Conservation (phyloP, 495 filamentous ascomycete species). For the Endocarpon pusillum region DNA sequence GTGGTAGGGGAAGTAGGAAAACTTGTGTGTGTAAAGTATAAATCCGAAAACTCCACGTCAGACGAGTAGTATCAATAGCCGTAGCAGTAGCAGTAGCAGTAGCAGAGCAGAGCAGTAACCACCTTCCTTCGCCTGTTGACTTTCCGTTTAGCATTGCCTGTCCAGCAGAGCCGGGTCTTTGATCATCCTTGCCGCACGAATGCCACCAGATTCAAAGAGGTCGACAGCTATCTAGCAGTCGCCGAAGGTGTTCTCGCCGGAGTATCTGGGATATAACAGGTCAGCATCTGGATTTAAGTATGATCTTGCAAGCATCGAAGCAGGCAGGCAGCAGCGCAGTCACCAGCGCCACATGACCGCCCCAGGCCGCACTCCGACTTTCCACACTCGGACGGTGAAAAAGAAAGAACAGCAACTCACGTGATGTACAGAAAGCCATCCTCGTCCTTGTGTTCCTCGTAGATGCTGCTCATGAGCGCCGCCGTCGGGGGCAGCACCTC, state of each 20-base stretch:
- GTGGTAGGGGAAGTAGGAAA: too few relatives aligned
- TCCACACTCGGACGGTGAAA: conserved; percentile 12
- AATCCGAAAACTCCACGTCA: too few relatives aligned
- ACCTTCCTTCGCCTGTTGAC: too few relatives aligned
- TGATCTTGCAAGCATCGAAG: not conserved
- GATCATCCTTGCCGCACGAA: too few relatives aligned
- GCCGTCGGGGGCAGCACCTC: conserved; percentile 94
- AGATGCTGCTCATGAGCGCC: conserved; percentile 97
- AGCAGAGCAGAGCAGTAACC: too few relatives aligned
- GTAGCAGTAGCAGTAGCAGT: too few relatives aligned
- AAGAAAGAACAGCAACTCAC: conserved; percentile 17
- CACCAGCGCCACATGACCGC: conserved; percentile 18
- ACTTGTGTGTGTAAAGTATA: too few relatives aligned
- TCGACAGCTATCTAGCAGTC: conserved; percentile 22
- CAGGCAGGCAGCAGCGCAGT: conserved; percentile 5
- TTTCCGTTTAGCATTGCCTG: too few relatives aligned
- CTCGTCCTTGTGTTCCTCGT: conserved; percentile 88
- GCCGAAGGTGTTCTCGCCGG: conserved; percentile 98
- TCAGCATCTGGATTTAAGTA: conserved; percentile 16
- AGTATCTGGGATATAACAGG: conserved; percentile 55
- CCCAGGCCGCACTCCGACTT: conserved; percentile 7
- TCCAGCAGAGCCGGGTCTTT: too few relatives aligned
- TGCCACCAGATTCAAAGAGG: too few relatives aligned
- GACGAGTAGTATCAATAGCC: too few relatives aligned
- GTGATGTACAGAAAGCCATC: conserved; percentile 42